These are phyloP conservation scores for Starmerella asiatica DNA, from an alignment of 805 yeast genomes.

Conservation along the genomic window DNA sequence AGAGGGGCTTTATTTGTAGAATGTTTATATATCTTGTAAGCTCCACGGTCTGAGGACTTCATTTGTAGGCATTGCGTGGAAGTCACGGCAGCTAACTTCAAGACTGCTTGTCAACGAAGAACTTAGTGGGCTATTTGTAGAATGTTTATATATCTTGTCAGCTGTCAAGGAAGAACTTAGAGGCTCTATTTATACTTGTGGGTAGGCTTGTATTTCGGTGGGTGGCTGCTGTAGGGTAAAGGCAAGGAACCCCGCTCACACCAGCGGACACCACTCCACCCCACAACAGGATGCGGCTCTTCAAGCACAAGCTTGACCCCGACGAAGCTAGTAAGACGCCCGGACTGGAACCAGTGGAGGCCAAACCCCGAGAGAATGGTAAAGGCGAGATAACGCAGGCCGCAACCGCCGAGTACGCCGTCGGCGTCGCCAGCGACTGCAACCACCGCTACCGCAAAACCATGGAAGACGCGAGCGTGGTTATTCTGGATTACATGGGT, in stretches of 20 bases:
- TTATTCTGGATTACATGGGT: conserved; percentile 85
- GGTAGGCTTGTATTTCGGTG: no score
- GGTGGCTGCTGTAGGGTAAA: no score
- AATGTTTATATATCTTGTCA: no score
- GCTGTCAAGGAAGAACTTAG: conserved; percentile 88
- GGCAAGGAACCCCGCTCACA: no score
- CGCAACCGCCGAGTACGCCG: conserved; percentile 39
- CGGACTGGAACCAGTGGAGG: conserved; percentile 10
- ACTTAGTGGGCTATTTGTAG: conserved; percentile 80
- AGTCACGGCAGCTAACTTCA: conserved; percentile 86
- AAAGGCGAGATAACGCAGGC: conserved; percentile 7
- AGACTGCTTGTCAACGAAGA: conserved; percentile 87
- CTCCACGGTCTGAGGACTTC: no score
- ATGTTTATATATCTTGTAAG: no score
- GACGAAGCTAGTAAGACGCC: neutral
- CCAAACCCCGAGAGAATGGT: conserved; percentile 9
- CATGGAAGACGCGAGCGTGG: conserved; percentile 95
- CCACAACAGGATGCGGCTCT: neutral
- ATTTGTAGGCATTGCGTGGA: conserved; percentile 98
- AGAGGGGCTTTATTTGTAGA: conserved; percentile 75
- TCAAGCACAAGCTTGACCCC: neutral
- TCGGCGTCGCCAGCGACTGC: conserved; percentile 85
- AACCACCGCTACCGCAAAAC: conserved; percentile 67
- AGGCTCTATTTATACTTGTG: no score
- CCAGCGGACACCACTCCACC: neutral